These are phyloP conservation scores for Amanita muscaria DNA, from an alignment of 768 basidiomycete species.

Conservation along the genomic window DNA sequence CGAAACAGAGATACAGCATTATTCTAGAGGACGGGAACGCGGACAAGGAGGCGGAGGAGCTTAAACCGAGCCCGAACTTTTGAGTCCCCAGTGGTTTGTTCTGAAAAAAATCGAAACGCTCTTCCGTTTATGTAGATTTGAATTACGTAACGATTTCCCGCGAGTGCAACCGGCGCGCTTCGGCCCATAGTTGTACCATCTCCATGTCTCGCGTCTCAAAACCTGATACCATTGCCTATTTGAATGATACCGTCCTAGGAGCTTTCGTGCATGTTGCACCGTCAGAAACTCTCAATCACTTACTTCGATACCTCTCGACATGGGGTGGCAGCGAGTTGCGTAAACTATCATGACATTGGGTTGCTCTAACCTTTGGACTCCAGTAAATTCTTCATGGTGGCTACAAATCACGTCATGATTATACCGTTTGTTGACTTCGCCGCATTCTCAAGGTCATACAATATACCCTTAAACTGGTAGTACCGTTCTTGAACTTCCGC, in stretches of 20 bases:
- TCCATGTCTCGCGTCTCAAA: conserved; percentile 47
- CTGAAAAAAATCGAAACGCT: conserved; percentile 19
- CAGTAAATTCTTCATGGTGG: conserved; percentile 73
- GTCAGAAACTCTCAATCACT: conserved; percentile 60
- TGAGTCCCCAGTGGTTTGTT: conserved; percentile 79
- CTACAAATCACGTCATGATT: neutral
- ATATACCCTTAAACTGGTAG: conserved; percentile 62
- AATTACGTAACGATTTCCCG: too few relatives aligned
- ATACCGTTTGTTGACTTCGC: neutral
- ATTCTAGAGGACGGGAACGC: conserved; percentile 90
- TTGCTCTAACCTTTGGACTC: conserved; percentile 10
- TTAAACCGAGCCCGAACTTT: conserved; percentile 88
- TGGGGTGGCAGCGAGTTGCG: conserved; percentile 85
- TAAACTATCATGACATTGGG: conserved; percentile 14
- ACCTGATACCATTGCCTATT: conserved; percentile 35
- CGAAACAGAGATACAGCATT: conserved; percentile 28
- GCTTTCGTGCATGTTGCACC: conserved; percentile 49
- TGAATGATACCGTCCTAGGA: conserved; percentile 62
- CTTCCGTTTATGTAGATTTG: conserved; percentile 18
- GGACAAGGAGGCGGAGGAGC: conserved; percentile 82
- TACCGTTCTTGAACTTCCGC: conserved; percentile 56
- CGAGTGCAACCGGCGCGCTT: too few relatives aligned
- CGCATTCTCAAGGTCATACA: conserved; percentile 48
- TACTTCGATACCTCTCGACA: conserved; percentile 68
- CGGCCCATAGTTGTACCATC: too few relatives aligned